Base-by-base conservation (phyloP, 1,284 basidiomycete genomes). In the Ustilago sp. region DNA sequence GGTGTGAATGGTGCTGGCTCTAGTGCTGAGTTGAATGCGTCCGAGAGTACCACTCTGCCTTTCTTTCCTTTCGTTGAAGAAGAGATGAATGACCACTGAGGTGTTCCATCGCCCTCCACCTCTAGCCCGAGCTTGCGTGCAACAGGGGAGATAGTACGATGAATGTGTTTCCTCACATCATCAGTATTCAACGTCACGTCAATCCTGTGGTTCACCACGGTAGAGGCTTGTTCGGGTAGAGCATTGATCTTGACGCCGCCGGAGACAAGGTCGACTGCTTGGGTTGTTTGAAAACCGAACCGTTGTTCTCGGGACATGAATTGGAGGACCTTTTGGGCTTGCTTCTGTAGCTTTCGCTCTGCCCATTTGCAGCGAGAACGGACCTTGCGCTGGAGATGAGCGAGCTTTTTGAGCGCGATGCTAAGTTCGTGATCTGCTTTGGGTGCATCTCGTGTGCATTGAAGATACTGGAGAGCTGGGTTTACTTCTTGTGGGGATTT, bases 181-280 rank as follows among this genome's bases (percentile, higher is more conserved):
- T 81, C 83, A 15, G 90, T 86, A 5, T 88, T 89, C 59, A 89
- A 89, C 31, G 76, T 59, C 19, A 88, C 88, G 7, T 89, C 88
- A 65, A 91, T 90, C 15, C 91, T 89, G 76, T 91, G 90, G 76
- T 92, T 91, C 59, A 91, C 55, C 19, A 90, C 82, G 6, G 89
- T 89, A 73, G 86, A 88, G 1, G 89, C 89, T 63, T 86, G 86
- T 83, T 91, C 90, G 0, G 90, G 90, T 1, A 91, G 87, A 1
- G 90, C 90, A 74, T 91, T 91, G 58, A 86, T 87, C 86, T 93
- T 92, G 48, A 92, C 90, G 17, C 92, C 92, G 3, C 91, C 92
- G 8, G 87, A 81, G 47, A 92, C 88, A 8, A 92, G 83, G 79
- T 92, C 91, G 43, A 91, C 88, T 1, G 92, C 92, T 81, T 92